phyloP scores from a whole-genome alignment of 73 alveolate species.

The Paramecium pentaurelia region DNA sequence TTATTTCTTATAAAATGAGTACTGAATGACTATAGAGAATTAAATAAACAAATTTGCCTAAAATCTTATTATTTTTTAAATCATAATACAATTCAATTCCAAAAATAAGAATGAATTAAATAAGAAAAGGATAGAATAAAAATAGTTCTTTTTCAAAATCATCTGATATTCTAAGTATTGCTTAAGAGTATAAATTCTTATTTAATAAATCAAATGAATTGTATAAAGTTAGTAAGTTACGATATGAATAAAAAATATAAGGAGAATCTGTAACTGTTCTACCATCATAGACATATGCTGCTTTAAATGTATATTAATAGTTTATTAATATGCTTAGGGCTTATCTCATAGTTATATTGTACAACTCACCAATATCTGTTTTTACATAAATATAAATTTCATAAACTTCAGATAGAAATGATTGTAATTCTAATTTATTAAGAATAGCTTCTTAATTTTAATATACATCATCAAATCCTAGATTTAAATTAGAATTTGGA shows the following conservation, averaged over 20 bases:
- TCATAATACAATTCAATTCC: neutral
- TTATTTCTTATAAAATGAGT: neutral
- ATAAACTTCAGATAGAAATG: neutral
- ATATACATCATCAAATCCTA: constrained; percentile 18
- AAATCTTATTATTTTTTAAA: neutral
- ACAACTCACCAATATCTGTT: neutral
- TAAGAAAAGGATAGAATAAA: neutral
- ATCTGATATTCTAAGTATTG: neutral
- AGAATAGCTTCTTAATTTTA: neutral
- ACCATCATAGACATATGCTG: constrained; percentile 11
- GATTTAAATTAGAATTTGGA: neutral
- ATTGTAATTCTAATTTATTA: neutral
- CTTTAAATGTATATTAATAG: neutral
- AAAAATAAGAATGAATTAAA: neutral
- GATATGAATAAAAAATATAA: neutral
- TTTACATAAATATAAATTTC: neutral
- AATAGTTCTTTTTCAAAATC: neutral
- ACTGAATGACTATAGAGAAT: neutral
- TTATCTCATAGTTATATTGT: neutral
- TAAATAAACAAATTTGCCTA: neutral
- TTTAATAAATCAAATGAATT: neutral
- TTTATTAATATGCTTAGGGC: neutral
- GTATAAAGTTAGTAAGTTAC: constrained; percentile 2
- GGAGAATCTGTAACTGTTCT: constrained; percentile 37
- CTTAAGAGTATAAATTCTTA: neutral